Percentiles rank a stretch among this genome's conserved stretches.
phyloP scores from a whole-genome alignment of 768 basidiomycete species.

The Auricularia sp. region DNA sequence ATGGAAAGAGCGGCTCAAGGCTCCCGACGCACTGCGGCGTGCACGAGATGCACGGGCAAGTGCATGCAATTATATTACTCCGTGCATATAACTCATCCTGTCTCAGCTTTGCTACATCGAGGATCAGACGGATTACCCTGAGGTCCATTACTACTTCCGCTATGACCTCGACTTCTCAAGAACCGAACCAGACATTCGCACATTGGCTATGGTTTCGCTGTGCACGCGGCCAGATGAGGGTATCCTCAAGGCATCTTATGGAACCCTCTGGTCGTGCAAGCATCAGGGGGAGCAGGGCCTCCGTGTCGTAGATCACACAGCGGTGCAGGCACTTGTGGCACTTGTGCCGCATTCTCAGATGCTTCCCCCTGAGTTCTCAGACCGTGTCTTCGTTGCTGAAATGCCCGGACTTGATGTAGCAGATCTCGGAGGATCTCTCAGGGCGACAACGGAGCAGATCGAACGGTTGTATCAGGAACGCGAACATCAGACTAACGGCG shows the following conservation, averaged over 20 bases:
- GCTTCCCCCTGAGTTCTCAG: not conserved
- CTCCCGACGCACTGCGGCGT: not conserved
- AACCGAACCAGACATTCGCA: not conserved
- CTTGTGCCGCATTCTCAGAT: not conserved
- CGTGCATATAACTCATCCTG: not conserved
- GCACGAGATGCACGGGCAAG: not conserved
- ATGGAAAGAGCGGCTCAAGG: slow-evolving; percentile 2
- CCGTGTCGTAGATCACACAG: not conserved
- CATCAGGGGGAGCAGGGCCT: not conserved
- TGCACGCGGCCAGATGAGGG: not conserved
- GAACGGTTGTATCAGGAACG: too few species aligned
- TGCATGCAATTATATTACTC: not conserved
- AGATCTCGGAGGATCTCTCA: not conserved
- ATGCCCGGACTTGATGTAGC: not conserved
- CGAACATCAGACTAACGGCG: too few species aligned
- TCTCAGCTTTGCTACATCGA: not conserved
- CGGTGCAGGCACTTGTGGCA: not conserved
- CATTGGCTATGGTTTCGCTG: not conserved
- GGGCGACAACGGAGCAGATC: too few species aligned
- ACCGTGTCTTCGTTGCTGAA: not conserved
- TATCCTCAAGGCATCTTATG: not conserved
- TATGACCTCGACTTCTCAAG: not conserved
- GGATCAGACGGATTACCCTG: not conserved
- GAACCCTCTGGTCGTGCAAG: not conserved
- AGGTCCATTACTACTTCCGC: not conserved